phyloP scores from a whole-genome alignment of 2,329 filamentous ascomycete genomes.

The Ceratocystis alfenasii region DNA sequence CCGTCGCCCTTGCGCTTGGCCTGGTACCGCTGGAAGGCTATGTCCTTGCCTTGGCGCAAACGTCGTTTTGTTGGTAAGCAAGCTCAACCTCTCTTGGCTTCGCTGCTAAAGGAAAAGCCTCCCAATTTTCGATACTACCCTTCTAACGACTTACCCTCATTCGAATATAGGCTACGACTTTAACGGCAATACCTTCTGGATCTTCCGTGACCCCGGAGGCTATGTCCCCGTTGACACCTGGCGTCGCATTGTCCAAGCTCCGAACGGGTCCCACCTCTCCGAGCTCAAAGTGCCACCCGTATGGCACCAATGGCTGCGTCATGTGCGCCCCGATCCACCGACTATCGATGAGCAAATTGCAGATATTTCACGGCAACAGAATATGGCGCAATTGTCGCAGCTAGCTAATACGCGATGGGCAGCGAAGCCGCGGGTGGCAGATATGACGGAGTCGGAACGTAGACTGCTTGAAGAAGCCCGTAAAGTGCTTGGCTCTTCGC shows the following conservation, averaged over 20 bases:
- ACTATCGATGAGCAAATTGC: conserved; percentile 43
- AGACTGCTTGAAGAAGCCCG: conserved; percentile 20
- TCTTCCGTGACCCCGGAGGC: conserved; percentile 44
- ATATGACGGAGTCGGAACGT: conserved; percentile 28
- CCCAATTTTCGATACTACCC: no score
- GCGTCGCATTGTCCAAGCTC: conserved; percentile 52
- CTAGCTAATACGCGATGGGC: conserved; percentile 53
- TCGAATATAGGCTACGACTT: conserved; percentile 46
- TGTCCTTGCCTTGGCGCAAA: conserved; percentile 52
- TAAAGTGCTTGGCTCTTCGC: conserved; percentile 17
- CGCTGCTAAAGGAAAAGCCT: not conserved
- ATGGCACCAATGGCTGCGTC: conserved; percentile 59
- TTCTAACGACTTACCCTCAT: not conserved
- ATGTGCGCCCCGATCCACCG: conserved; percentile 44
- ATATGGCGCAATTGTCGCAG: conserved; percentile 45
- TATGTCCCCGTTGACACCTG: conserved; percentile 34
- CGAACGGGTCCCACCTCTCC: conserved; percentile 41
- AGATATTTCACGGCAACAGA: conserved; percentile 42
- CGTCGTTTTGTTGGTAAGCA: conserved; percentile 48
- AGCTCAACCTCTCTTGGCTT: not conserved
- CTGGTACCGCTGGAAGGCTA: conserved; percentile 52
- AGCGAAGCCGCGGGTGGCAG: conserved; percentile 42
- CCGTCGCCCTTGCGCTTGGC: conserved; percentile 27
- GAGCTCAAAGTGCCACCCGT: conserved; percentile 46
- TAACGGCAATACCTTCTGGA: conserved; percentile 57